Evolutionary conservation across 371 early-diverging fungal genomes (phyloP), one percentile per base, ranked within the genome.

Genomic region (Mucor velutinosus): DNA sequence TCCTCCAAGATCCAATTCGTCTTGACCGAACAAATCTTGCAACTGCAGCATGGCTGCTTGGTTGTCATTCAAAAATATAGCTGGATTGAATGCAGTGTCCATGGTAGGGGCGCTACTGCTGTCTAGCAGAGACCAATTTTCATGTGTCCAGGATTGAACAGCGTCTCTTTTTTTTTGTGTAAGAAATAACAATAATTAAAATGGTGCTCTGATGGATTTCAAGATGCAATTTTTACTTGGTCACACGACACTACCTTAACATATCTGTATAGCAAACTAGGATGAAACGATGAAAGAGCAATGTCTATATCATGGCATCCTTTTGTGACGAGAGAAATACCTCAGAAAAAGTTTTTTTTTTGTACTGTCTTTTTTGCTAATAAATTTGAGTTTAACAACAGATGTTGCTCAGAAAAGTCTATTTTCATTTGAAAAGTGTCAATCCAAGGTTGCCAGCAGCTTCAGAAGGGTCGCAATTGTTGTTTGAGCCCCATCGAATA

Each of bases 21-120:
- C 67, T 51, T 67, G 71, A 5, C 71, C 71, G 51, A 71, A 71
- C 23, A 71, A 33, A 37, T 62, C 67, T 41, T 66, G 62, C 21
- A 70, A 37, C 19, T 53, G 66, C 3, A 71, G 33, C 4, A 59
- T 37, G 55, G 49, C 51, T 37, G 59, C 63, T 19, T 55, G 30
- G 55, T 53, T 62, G 30, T 35, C 37, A 37, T 23, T 35, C 14
- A 62, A 29, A 62, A 62, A 62, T 14, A 25, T 51, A 35, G 43
- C 47, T 37, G 58, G 57, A 49, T 68, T 41, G 62, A 21, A 58
- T 10, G 56, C 14, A 3, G 45, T 35, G 25, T 32, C 55, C 37
- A 53, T 39, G 4, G 19, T 58, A 12, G 47, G 19, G 29, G 62
- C 21, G 51, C 2, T 21, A 21, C 45, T 62, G 32, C 23, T 62